These are phyloP conservation scores for Melocanna baccifera DNA, from an alignment of 176 grass and related monocot species.

Conservation along the genomic window DNA sequence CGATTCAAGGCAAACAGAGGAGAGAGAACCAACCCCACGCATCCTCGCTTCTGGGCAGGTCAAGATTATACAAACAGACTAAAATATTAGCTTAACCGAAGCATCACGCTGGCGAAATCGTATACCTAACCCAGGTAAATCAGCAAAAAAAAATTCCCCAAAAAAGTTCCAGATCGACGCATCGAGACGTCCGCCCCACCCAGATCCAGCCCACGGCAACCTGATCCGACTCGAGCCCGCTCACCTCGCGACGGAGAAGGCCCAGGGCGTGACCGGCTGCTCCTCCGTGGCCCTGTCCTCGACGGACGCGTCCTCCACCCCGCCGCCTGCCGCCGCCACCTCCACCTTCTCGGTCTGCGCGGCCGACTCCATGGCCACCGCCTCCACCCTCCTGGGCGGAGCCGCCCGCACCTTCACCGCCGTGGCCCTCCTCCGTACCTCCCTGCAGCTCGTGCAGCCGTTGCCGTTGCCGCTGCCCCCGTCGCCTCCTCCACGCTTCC, in stretches of 20 bases:
- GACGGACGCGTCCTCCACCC: constrained; percentile 47
- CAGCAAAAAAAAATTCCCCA: background rate
- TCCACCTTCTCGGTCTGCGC: constrained; percentile 30
- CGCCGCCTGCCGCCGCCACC: constrained; percentile 14
- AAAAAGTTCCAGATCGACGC: constrained; percentile 22
- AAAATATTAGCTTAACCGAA: constrained; percentile 6
- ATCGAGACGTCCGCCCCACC: constrained; percentile 42
- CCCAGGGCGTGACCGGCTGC: constrained; percentile 76
- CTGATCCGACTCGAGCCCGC: background rate
- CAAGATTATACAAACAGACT: background rate
- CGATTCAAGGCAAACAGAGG: background rate
- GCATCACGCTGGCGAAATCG: constrained; percentile 27
- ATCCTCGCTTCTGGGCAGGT: constrained; percentile 8
- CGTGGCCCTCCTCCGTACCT: constrained; percentile 37
- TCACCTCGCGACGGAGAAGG: constrained; percentile 90
- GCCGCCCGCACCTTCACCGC: constrained; percentile 30
- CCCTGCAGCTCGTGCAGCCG: constrained; percentile 34
- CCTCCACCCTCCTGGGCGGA: constrained; percentile 38
- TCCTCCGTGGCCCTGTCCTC: constrained; percentile 71
- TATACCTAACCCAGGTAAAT: constrained; percentile 25
- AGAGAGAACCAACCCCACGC: background rate
- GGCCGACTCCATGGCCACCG: constrained; percentile 31
- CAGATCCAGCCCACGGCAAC: constrained; percentile 35
- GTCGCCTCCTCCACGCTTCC: constrained; percentile 41
- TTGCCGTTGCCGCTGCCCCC: constrained; percentile 18